A percentile compares a stretch with the other conserved stretches of the same genome.
phyloP scores from a whole-genome alignment of 1,284 basidiomycete genomes.

The Puccinia coronata region DNA sequence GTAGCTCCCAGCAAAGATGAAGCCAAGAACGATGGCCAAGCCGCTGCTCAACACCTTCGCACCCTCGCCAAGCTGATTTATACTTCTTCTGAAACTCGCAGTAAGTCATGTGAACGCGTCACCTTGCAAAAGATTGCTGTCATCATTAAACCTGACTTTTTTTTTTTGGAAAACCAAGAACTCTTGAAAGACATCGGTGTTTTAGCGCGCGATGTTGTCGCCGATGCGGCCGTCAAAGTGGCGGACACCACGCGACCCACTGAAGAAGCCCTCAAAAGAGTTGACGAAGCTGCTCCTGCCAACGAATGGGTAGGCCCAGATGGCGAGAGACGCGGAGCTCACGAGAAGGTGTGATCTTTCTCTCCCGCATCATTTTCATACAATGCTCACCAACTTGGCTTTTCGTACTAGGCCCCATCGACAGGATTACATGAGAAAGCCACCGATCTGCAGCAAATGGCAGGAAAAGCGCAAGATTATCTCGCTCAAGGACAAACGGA shows the following conservation, averaged over 20 bases:
- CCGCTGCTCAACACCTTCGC: conserved; percentile 78
- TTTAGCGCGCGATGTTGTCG: conserved; percentile 72
- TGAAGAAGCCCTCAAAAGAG: conserved; percentile 67
- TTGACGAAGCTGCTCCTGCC: conserved; percentile 67
- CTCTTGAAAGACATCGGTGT: conserved; percentile 56
- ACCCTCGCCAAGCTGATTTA: conserved; percentile 73
- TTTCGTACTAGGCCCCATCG: conserved; percentile 25
- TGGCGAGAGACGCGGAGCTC: conserved; percentile 24
- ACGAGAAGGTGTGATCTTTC: conserved; percentile 26
- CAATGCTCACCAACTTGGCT: background rate
- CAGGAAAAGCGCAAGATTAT: conserved; percentile 42
- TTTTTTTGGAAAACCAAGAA: conserved; percentile 49
- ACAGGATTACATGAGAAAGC: conserved; percentile 42
- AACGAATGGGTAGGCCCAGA: conserved; percentile 47
- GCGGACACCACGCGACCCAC: conserved; percentile 72
- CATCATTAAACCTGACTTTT: conserved; percentile 42
- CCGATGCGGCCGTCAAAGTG: conserved; percentile 72
- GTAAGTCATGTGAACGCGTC: conserved; percentile 71
- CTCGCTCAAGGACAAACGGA: conserved; percentile 34
- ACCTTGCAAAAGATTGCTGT: conserved; percentile 63
- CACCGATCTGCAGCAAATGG: conserved; percentile 23
- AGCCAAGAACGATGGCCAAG: conserved; percentile 48
- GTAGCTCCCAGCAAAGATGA: conserved; percentile 41
- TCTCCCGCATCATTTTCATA: background rate
- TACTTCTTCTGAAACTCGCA: conserved; percentile 88